Percentiles rank a stretch among this genome's conserved stretches.
Evolutionary conservation across 1,284 basidiomycete genomes (phyloP).

Genomic region (Rhodotorula sp.): DNA sequence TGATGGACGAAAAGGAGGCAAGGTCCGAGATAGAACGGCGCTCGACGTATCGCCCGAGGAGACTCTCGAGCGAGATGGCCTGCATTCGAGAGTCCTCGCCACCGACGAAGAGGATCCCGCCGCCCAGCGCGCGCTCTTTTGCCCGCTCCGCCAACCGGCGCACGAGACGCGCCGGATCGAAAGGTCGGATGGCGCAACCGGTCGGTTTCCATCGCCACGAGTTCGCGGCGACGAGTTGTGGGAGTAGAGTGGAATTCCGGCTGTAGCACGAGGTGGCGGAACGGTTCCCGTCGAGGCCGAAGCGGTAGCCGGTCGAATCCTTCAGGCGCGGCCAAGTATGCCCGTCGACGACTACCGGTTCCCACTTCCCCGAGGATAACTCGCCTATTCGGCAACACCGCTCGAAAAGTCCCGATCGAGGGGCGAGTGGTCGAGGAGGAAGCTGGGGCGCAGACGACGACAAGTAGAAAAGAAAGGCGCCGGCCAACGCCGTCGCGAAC

Average conservation of each 20-base stretch:
- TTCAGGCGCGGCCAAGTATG: slow-evolving; percentile 3
- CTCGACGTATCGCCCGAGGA: background rate
- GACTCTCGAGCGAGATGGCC: background rate
- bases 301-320: slow-evolving; percentile 5
- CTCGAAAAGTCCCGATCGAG: background rate
- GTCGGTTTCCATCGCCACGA: background rate
- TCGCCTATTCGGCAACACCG: background rate
- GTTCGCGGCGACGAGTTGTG: background rate
- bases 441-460: too few species aligned
- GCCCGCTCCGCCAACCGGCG: background rate
- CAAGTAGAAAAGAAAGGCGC: too few species aligned
- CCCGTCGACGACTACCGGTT: background rate
- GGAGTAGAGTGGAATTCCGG: background rate
- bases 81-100: background rate
- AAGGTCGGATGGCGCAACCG: background rate
- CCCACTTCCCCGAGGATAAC: background rate
- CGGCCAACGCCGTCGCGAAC: too few species aligned
- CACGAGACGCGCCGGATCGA: background rate
- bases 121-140: background rate
- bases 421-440: too few species aligned
- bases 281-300: background rate
- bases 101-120: slow-evolving; percentile 6
- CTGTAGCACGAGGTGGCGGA: background rate
- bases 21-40: background rate
- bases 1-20: too few species aligned